Percentiles rank a stretch among this genome's conserved stretches.
Evolutionary conservation across 805 yeast genomes (phyloP).

Genomic region (Saccharomycodes ludwigii): DNA sequence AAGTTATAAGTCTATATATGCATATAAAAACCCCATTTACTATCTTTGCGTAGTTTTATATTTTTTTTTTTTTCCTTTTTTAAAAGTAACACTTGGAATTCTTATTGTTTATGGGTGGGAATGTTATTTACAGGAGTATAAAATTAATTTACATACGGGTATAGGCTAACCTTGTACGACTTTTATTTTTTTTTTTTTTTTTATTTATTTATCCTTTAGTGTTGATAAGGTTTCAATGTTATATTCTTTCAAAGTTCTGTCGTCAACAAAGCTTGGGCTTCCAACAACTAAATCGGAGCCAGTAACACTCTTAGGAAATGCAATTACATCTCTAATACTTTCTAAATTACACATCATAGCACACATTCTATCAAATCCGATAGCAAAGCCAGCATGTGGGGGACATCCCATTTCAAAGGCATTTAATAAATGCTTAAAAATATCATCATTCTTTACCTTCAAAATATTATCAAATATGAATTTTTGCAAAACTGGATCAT

Average conservation of each 20-base stretch:
- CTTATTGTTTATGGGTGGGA: neutral
- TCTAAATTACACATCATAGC: slow-evolving; percentile 74
- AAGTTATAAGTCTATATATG: too few species aligned
- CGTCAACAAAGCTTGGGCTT: slow-evolving; percentile 60
- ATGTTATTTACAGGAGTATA: neutral
- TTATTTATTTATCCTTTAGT: neutral
- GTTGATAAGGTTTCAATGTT: slow-evolving; percentile 23
- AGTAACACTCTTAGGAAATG: slow-evolving; percentile 86
- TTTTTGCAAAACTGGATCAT: slow-evolving; percentile 68
- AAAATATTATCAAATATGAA: slow-evolving; percentile 58
- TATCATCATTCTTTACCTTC: slow-evolving; percentile 38
- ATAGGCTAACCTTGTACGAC: too few species aligned
- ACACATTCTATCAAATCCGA: slow-evolving; percentile 88
- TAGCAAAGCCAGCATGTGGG: slow-evolving; percentile 95
- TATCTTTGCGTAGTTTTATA: too few species aligned
- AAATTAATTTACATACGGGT: neutral
- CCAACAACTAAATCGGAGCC: slow-evolving; percentile 84
- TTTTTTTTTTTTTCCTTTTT: too few species aligned
- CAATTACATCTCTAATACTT: slow-evolving; percentile 85
- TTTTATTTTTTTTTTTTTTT: neutral
- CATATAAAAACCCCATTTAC: too few species aligned
- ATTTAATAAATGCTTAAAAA: slow-evolving; percentile 76
- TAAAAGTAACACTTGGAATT: too few species aligned
- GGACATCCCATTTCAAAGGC: slow-evolving; percentile 91
- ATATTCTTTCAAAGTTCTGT: slow-evolving; percentile 41